phyloP scores from a whole-genome alignment of 163 green algal species.

The Scenedesmus sp. region DNA sequence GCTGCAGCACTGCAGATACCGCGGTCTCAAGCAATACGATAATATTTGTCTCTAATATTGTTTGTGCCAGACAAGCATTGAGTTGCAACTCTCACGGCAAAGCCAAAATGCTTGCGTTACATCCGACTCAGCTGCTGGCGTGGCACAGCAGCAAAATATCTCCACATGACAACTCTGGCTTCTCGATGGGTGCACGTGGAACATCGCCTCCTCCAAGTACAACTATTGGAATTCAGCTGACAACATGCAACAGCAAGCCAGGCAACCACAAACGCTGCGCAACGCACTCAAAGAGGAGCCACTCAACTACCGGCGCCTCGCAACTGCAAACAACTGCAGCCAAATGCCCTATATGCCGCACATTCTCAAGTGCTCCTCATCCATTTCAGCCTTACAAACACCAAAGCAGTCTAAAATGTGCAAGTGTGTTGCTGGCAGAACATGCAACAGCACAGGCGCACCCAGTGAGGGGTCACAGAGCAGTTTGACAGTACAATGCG shows the following conservation, averaged over 20 bases:
- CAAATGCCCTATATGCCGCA: background rate
- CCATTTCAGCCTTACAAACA: background rate
- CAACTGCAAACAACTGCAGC: background rate
- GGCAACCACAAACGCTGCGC: too few species aligned
- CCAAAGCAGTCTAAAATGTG: background rate
- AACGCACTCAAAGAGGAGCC: too few species aligned
- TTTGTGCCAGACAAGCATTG: too few species aligned
- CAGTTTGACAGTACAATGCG: background rate
- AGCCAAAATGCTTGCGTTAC: background rate
- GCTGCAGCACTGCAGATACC: background rate
- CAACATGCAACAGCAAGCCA: background rate
- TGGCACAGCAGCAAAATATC: background rate
- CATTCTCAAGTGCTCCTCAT: background rate
- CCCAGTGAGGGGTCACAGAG: background rate
- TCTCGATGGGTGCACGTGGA: background rate
- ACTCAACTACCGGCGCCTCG: background rate
- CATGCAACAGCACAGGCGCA: background rate
- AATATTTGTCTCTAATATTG: too few species aligned
- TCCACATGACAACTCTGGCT: background rate
- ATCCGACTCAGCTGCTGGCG: background rate
- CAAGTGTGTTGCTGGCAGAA: background rate
- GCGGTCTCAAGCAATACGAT: background rate
- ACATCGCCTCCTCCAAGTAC: background rate
- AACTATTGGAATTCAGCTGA: background rate
- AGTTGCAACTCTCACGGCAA: too few species aligned